Evolutionary conservation across 495 filamentous ascomycete species (phyloP).

Genomic region (Chaetomidium leptoderma): DNA sequence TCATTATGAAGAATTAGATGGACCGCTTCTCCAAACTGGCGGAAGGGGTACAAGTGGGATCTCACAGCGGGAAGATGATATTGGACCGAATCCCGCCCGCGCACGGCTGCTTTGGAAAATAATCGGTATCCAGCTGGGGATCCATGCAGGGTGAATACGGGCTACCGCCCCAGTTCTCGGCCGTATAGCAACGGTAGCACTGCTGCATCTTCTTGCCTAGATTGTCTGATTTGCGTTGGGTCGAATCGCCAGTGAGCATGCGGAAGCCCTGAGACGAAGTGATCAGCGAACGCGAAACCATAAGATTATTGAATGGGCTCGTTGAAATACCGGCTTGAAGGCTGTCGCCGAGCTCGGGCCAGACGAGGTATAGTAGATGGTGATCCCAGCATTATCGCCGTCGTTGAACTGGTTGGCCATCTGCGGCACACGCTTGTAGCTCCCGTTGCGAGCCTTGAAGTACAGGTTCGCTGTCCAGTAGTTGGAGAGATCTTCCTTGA

Average conservation of each 20-base stretch:
- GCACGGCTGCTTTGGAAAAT: slow-evolving; percentile 27
- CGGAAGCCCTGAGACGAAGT: slow-evolving; percentile 24
- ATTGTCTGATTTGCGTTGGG: slow-evolving; percentile 17
- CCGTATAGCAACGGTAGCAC: slow-evolving; percentile 37
- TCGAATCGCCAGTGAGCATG: slow-evolving; percentile 30
- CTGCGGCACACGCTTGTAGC: slow-evolving; percentile 36
- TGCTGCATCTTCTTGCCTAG: slow-evolving; percentile 28
- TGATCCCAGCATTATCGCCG: slow-evolving; percentile 34
- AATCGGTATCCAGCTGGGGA: slow-evolving; percentile 26
- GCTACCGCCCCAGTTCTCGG: slow-evolving; percentile 32
- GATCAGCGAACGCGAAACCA: background rate
- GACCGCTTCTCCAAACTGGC: background rate
- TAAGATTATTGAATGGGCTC: background rate
- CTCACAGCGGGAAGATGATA: slow-evolving; percentile 39
- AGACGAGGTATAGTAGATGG: slow-evolving; percentile 41
- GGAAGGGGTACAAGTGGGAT: background rate
- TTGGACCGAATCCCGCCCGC: slow-evolving; percentile 38
- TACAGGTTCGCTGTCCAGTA: slow-evolving; percentile 37
- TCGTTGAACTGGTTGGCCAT: slow-evolving; percentile 35
- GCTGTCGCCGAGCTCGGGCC: slow-evolving; percentile 32
- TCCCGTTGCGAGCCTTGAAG: slow-evolving; percentile 35
- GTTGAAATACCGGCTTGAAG: slow-evolving; percentile 30
- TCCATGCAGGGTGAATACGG: slow-evolving; percentile 31
- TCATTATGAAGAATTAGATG: background rate
- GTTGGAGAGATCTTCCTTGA: slow-evolving; percentile 40